These are phyloP conservation scores for Colletotrichum agaves DNA, from an alignment of 2,329 filamentous ascomycete genomes.

Conservation along the genomic window DNA sequence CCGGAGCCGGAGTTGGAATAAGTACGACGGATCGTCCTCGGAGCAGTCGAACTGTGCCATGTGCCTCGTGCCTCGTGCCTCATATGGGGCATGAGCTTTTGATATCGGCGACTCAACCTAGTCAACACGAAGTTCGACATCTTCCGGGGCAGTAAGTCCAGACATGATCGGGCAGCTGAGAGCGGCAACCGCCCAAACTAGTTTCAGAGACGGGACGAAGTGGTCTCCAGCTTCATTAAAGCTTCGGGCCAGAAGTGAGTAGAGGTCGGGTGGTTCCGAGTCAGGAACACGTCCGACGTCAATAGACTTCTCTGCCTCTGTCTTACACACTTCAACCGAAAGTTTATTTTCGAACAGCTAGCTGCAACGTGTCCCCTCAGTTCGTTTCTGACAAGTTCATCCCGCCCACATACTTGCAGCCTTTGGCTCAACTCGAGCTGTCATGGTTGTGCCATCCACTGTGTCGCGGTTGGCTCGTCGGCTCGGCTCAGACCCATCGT, in stretches of 20 bases:
- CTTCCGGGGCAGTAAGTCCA: neutral
- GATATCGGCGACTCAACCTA: neutral
- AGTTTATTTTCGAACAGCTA: neutral
- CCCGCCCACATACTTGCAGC: neutral
- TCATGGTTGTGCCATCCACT: neutral
- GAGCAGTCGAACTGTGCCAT: constrained; percentile 20
- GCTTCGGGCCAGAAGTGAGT: neutral
- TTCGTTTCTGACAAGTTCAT: neutral
- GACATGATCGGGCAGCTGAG: neutral
- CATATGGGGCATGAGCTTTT: neutral
- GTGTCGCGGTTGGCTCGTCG: constrained; percentile 7
- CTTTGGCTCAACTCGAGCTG: neutral
- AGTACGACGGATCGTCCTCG: constrained; percentile 37
- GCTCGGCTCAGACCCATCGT: constrained; percentile 24
- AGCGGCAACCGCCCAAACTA: neutral
- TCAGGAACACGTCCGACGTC: neutral
- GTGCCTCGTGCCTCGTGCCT: neutral
- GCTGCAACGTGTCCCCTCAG: neutral
- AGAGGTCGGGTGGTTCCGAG: neutral
- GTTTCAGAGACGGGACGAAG: neutral
- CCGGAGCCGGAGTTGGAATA: constrained; percentile 40
- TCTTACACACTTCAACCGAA: neutral
- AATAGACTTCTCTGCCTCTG: neutral
- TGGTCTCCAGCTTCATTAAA: neutral
- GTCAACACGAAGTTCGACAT: neutral